Base-by-base conservation (phyloP, 1,284 basidiomycete genomes). In the Trametes versicolor region DNA sequence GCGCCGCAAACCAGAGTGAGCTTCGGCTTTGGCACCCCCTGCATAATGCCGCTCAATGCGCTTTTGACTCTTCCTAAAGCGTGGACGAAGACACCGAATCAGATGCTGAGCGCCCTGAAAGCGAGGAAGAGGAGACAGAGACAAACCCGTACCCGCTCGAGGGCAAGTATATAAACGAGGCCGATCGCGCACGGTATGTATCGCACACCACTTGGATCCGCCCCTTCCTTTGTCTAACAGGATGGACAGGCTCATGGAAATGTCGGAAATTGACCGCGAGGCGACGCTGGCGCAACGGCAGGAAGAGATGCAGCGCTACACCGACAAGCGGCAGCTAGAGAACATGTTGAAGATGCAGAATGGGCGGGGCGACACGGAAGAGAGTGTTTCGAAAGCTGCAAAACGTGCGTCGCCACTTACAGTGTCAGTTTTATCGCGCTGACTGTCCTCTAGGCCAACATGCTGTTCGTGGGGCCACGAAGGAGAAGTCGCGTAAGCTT, bases 231-330 rank as follows among this genome's bases (percentile, higher is more conserved):
- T 56, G 63, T 32, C 53, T 71, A 15, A 70, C 43, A 34, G 48
- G 45, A 54, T 49, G 36, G 32, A 67, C 74, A 97, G 96, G 58
- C 82, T 98, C 47, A 81, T 95, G 72, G 77, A 82, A 34, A 85
- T 97, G 85, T 87, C 92, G 45, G 96, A 98, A 78, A 84, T 98
- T 67, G 92, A 97, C 67, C 87, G 97, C 52, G 96, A 98, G 77
- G 88, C 89, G 29, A 92, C 95, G 58, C 84, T 98, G 15, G 90
- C 93, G 0, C 82, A 87, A 59, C 88, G 96, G 9, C 82, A 88
- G 51, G 95, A 96, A 65, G 90, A 96, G 77, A 87, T 93, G 79
- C 91, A 95, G 74, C 85, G 88, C 68, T 83, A 89, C 64, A 84
- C 89, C 70, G 93, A 96, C 78, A 87, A 89, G 71, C 83, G 86